Evolutionary conservation across 495 filamentous ascomycete genomes (phyloP), one percentile per base, ranked within the genome.

Genomic region (Sporormia fimetaria): DNA sequence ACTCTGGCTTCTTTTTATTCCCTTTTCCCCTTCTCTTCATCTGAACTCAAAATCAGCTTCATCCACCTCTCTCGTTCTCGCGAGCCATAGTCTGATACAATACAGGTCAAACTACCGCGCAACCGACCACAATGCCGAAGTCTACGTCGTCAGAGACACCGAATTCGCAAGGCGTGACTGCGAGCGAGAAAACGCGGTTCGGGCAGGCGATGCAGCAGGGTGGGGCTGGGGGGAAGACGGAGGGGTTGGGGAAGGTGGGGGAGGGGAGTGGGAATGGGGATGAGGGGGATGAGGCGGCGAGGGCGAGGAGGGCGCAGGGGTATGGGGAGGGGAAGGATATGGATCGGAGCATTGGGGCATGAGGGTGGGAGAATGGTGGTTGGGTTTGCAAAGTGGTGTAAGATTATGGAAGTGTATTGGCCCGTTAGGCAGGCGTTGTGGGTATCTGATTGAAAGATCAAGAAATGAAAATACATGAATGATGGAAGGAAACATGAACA

Each of bases 331-430:
- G 42, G 23, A 28, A 27, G 45, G 58, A 61, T 43, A 57, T 53
- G 54, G 40, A 48, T 64, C 58, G 56, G 70, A 69, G 40, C 64
- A 63, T 80, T 53, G 77, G 77, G 21, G 76, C 57, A 49, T 76
- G 48, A 51, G 22, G 40, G 7, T 5, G 29, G 18, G 1, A 18
- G 30, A 3, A 22, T 17, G 37, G 17, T 14, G 18, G 16, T 8
- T 8, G 7, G 9, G 6, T 8, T 10, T n/a, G 6, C 25, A 6
- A 7, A 27, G 30, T 15, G 14, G n/a, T n/a, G n/a, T n/a, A n/a
- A n/a, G n/a, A n/a, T n/a, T n/a, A n/a, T n/a, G n/a, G n/a, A n/a
- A n/a, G n/a, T n/a, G n/a, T n/a, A n/a, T n/a, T n/a, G n/a, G n/a
- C n/a, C n/a, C n/a, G n/a, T n/a, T n/a, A n/a, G n/a, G n/a, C n/a